These are phyloP conservation scores for Coemansia umbellata DNA, from an alignment of 192 early-diverging fungal species.

Conservation along the genomic window DNA sequence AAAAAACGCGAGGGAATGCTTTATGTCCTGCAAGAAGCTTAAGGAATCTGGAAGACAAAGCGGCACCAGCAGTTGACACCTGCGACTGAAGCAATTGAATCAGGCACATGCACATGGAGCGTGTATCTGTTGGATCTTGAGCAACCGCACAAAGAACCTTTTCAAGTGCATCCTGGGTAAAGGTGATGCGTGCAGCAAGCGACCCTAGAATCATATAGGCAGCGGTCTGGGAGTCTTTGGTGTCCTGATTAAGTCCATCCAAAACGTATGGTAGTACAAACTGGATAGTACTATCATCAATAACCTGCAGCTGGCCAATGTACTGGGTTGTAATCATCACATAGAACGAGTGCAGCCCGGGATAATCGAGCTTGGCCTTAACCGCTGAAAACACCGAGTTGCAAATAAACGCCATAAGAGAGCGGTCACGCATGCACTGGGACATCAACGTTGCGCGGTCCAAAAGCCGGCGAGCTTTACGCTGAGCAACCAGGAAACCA, in stretches of 20 bases:
- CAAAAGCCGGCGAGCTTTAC: slow-evolving; percentile 55
- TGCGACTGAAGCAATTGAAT: slow-evolving; percentile 44
- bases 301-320: slow-evolving; percentile 17
- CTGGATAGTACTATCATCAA: slow-evolving; percentile 29
- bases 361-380: slow-evolving; percentile 18
- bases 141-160: slow-evolving; percentile 28
- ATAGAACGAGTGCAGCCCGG: slow-evolving; percentile 39
- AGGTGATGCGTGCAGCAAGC: slow-evolving; percentile 28
- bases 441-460: slow-evolving; percentile 69
- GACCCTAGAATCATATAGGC: slow-evolving; percentile 42
- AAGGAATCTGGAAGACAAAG: slow-evolving; percentile 8
- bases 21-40: slow-evolving; percentile 4
- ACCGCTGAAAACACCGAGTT: slow-evolving; percentile 54
- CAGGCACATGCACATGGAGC: slow-evolving; percentile 34
- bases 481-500: slow-evolving; percentile 39
- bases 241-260: slow-evolving; percentile 18
- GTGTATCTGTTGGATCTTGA: slow-evolving; percentile 11
- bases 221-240: slow-evolving; percentile 32
- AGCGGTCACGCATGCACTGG: slow-evolving; percentile 61
- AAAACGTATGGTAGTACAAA: slow-evolving; percentile 40
- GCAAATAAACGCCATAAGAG: slow-evolving; percentile 76
- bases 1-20: slow-evolving; percentile 6
- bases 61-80: background rate
- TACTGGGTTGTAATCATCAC: slow-evolving; percentile 39
- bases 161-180: slow-evolving; percentile 32